Conservation (phyloP, 805 yeast genomes). For the Saccharomycopsis sp. region DNA sequence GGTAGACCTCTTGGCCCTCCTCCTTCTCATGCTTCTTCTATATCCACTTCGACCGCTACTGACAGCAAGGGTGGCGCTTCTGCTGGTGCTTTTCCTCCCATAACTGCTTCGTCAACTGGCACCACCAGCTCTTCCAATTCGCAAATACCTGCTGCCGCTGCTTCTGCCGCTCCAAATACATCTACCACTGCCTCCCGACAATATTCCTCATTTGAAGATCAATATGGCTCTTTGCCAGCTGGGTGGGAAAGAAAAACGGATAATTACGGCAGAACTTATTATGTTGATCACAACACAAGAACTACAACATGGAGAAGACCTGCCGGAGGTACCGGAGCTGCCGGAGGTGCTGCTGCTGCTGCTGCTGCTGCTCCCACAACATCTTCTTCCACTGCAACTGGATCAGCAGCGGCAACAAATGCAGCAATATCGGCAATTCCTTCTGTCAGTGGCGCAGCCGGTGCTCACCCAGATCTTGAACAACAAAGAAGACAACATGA, state of each 20-base stretch:
- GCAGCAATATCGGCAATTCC: conserved; percentile 32
- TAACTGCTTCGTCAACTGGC: conserved; percentile 26
- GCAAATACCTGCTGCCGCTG: conserved; percentile 22
- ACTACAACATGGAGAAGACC: conserved; percentile 99
- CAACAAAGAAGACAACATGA: conserved; percentile 87
- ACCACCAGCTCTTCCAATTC: too few species aligned
- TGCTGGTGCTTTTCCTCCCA: conserved; percentile 25
- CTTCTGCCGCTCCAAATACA: conserved; percentile 24
- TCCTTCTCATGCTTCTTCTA: not conserved
- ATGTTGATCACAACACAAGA: conserved; percentile 95
- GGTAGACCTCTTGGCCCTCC: not conserved
- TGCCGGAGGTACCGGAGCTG: conserved; percentile 67
- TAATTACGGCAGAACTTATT: conserved; percentile 93
- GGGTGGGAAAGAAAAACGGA: conserved; percentile 99
- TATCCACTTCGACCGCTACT: conserved; percentile 12
- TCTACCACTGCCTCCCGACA: conserved; percentile 39
- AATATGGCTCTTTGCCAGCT: conserved; percentile 89
- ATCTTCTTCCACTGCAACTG: too few species aligned
- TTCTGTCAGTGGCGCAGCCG: conserved; percentile 49
- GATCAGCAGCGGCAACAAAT: conserved; percentile 40
- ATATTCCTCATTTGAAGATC: conserved; percentile 93
- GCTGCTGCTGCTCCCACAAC: too few species aligned
- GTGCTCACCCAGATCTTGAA: conserved; percentile 43
- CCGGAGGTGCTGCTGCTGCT: conserved; percentile 43
- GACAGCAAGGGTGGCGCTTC: conserved; percentile 24